Percentiles rank a stretch among this genome's conserved stretches.
These are phyloP conservation scores for Phytophthora fragariae DNA, from an alignment of 352 stramenopile genomes.

Conservation along the genomic window DNA sequence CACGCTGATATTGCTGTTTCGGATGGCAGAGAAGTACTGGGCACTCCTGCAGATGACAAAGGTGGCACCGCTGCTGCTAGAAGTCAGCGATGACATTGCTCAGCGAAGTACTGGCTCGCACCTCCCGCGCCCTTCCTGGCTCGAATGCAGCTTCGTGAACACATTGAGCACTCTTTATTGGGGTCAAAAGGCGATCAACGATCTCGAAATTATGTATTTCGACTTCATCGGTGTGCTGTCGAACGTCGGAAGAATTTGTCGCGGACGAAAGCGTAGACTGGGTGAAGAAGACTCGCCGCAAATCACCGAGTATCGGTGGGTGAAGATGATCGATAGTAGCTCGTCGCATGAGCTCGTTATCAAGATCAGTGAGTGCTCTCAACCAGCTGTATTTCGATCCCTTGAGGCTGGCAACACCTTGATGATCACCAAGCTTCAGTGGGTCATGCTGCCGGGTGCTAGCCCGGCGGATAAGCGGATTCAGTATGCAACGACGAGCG, in stretches of 20 bases:
- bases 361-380: slow-evolving; percentile 49
- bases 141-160: slow-evolving; percentile 55
- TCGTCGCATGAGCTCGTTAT: slow-evolving; percentile 59
- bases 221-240: slow-evolving; percentile 74
- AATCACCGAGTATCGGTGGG: slow-evolving; percentile 54
- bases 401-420: slow-evolving; percentile 59
- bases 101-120: slow-evolving; percentile 3
- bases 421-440: slow-evolving; percentile 69
- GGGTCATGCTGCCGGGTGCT: slow-evolving; percentile 31
- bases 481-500: slow-evolving; percentile 55
- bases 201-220: slow-evolving; percentile 49
- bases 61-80: slow-evolving; percentile 33
- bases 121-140: slow-evolving; percentile 42
- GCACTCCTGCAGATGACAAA: slow-evolving; percentile 48
- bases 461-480: slow-evolving; percentile 18
- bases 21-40: slow-evolving; percentile 62
- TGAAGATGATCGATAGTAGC: slow-evolving; percentile 70
- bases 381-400: slow-evolving; percentile 51
- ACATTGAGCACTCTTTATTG: slow-evolving; percentile 44
- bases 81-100: slow-evolving; percentile 6
- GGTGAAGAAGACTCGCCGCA: slow-evolving; percentile 3
- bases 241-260: slow-evolving; percentile 54
- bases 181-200: slow-evolving; percentile 16
- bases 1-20: background rate
- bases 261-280: slow-evolving; percentile 38